These are phyloP conservation scores for Thermothielavioides terrestris DNA, from an alignment of 495 filamentous ascomycete species.

Conservation along the genomic window DNA sequence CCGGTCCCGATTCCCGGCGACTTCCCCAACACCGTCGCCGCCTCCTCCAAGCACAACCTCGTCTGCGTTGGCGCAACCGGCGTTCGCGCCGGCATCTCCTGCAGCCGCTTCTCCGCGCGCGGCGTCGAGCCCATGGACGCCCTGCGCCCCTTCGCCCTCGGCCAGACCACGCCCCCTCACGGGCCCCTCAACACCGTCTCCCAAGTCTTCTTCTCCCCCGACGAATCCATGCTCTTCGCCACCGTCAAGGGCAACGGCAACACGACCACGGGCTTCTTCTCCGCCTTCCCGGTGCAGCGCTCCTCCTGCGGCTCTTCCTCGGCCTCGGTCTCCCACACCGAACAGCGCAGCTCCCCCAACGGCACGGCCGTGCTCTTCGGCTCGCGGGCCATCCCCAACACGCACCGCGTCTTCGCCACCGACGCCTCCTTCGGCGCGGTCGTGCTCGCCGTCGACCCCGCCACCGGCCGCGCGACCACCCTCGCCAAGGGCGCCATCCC, in stretches of 20 bases:
- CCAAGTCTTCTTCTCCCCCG: slow-evolving; percentile 47
- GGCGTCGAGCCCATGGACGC: slow-evolving; percentile 37
- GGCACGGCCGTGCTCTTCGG: slow-evolving; percentile 52
- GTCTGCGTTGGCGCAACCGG: slow-evolving; percentile 51
- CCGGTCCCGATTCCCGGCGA: slow-evolving; percentile 38
- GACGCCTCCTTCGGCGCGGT: slow-evolving; percentile 49
- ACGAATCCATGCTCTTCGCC: slow-evolving; percentile 42
- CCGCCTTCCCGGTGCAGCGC: slow-evolving; percentile 19
- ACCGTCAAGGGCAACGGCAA: slow-evolving; percentile 51
- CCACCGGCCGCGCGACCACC: slow-evolving; percentile 13
- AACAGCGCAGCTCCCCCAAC: slow-evolving; percentile 28
- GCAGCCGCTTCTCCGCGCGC: slow-evolving; percentile 32
- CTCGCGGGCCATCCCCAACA: slow-evolving; percentile 33
- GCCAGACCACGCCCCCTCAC: slow-evolving; percentile 45
- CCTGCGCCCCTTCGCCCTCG: slow-evolving; percentile 37
- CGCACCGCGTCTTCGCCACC: slow-evolving; percentile 39
- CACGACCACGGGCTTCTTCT: slow-evolving; percentile 48
- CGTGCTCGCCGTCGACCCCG: slow-evolving; percentile 23
- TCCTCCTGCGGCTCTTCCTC: slow-evolving; percentile 8
- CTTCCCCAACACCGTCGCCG: slow-evolving; percentile 50
- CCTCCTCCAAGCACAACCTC: slow-evolving; percentile 36
- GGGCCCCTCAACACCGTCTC: slow-evolving; percentile 48
- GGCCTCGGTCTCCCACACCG: slow-evolving; percentile 12
- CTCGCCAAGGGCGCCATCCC: slow-evolving; percentile 26
- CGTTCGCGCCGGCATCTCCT: slow-evolving; percentile 45